Base-by-base conservation (phyloP, 2,329 filamentous ascomycete species). In the Cercospora berteroae region DNA sequence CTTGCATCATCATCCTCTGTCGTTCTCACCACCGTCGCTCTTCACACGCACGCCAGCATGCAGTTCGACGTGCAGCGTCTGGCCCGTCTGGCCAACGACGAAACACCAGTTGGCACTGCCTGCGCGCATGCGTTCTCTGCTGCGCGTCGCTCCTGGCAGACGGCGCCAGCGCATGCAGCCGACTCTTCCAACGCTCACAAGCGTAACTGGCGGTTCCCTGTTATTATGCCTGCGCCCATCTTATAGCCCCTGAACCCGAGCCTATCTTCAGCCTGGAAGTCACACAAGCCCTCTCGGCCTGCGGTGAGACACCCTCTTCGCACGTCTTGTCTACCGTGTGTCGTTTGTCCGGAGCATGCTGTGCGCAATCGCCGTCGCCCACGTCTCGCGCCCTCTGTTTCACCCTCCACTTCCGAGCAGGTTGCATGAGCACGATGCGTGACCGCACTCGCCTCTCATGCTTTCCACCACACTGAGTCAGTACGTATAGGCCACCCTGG, bases 191-290 rank as follows among this genome's bases (percentile, higher is more conserved):
- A 65, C 57, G 67, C 60, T 64, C 62, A 55, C 67, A 67, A 65
- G 56, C 64, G 61, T 44, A 66, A 64, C 59, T 63, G 50, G 60
- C 52, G 60, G 50, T 67, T 64, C 65, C 65, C 60, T 58, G 66
- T 57, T 60, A 65, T 57, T 60, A 65, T 67, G 60, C 65, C 63
- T 61, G 59, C 57, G 67, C 63, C 64, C 60, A 61, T 67, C 61
- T 36, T 44, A 63, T 66, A 66, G 64, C 71, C 71, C 69, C 67
- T 71, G 72, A 73, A 62, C 66, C 48, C 27, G 64, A 73, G 69
- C 69, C 70, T 70, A 71, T 72, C 71, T 69, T 52, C 62, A 64
- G 57, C 66, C 66, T 70, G 68, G 63, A 31, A 64, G 71, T 73
- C 23, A 60, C 69, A 73, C 71, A 71, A 63, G 64, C 52, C 66